Conservation (phyloP, 306 rosid species). For the Rosa rugosa region DNA sequence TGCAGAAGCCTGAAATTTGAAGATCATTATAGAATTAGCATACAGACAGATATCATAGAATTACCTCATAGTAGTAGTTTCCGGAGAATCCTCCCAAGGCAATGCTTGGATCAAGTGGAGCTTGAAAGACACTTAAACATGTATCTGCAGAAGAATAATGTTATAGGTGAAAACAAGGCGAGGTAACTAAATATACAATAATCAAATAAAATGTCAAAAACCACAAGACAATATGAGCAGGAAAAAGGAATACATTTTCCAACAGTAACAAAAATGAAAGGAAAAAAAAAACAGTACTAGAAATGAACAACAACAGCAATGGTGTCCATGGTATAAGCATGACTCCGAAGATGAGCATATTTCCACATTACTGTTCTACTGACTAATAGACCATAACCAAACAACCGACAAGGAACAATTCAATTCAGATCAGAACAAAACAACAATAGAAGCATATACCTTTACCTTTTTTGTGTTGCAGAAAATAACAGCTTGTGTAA, state of each 20-base stretch:
- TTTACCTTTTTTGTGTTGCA: too few species aligned
- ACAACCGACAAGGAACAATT: too few species aligned
- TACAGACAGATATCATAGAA: slow-evolving; percentile 16
- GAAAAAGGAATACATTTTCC: not conserved
- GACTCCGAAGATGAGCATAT: slow-evolving; percentile 50
- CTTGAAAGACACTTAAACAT: slow-evolving; percentile 93
- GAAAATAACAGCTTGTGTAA: too few species aligned
- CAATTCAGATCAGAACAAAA: too few species aligned
- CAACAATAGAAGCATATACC: too few species aligned
- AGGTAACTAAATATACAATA: slow-evolving; percentile 23
- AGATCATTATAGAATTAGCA: too few species aligned
- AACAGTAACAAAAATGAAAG: too few species aligned
- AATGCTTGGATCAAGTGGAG: slow-evolving; percentile 90
- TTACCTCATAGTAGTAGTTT: slow-evolving; percentile 85
- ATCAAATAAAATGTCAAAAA: not conserved
- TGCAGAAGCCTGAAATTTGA: too few species aligned
- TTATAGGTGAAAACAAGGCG: slow-evolving; percentile 41
- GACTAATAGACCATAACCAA: too few species aligned
- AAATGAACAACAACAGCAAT: slow-evolving; percentile 89
- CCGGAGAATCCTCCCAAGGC: slow-evolving; percentile 91
- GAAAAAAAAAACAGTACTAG: slow-evolving; percentile 46
- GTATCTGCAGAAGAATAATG: slow-evolving; percentile 84
- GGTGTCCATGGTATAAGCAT: slow-evolving; percentile 89
- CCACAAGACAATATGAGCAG: not conserved
- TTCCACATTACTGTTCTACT: too few species aligned